These are phyloP conservation scores for Fusarium sp. DNA, from an alignment of 2,329 filamentous ascomycete genomes.

Conservation along the genomic window DNA sequence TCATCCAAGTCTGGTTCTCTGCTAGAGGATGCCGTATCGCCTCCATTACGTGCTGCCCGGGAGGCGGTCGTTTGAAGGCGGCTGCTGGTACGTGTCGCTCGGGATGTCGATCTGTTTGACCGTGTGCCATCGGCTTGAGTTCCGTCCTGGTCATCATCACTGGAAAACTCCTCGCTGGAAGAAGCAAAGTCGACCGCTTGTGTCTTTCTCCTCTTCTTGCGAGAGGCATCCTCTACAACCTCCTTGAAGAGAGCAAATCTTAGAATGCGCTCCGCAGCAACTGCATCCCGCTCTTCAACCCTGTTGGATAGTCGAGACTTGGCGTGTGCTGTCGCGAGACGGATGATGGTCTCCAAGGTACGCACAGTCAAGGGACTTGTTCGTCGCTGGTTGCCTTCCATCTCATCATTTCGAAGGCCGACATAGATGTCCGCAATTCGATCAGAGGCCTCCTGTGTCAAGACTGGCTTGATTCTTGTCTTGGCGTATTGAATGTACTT, in stretches of 20 bases:
- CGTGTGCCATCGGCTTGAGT: slow-evolving; percentile 66
- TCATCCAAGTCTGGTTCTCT: slow-evolving; percentile 59
- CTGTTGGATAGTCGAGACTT: slow-evolving; percentile 89
- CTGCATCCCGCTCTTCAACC: slow-evolving; percentile 89
- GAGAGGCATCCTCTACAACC: slow-evolving; percentile 81
- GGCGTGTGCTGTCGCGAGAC: slow-evolving; percentile 94
- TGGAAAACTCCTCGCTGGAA: slow-evolving; percentile 69
- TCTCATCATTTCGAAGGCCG: slow-evolving; percentile 92
- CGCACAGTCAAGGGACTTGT: slow-evolving; percentile 96
- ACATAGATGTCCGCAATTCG: slow-evolving; percentile 94
- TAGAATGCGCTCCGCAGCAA: slow-evolving; percentile 88
- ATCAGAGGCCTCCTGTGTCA: slow-evolving; percentile 92
- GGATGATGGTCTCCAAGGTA: slow-evolving; percentile 98
- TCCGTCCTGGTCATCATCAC: slow-evolving; percentile 66
- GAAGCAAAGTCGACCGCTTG: slow-evolving; percentile 68
- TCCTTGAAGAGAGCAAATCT: slow-evolving; percentile 98
- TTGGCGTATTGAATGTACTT: slow-evolving; percentile 99
- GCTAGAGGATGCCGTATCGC: slow-evolving; percentile 39
- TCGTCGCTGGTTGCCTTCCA: slow-evolving; percentile 92
- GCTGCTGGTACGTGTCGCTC: slow-evolving; percentile 46
- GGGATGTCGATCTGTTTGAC: slow-evolving; percentile 37
- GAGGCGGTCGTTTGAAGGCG: slow-evolving; percentile 39
- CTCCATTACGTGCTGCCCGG: slow-evolving; percentile 35
- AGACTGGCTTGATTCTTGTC: slow-evolving; percentile 85
- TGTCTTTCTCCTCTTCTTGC: slow-evolving; percentile 84